Conservation (phyloP, 441 rosid genomes). For the Lepidium campestre region DNA sequence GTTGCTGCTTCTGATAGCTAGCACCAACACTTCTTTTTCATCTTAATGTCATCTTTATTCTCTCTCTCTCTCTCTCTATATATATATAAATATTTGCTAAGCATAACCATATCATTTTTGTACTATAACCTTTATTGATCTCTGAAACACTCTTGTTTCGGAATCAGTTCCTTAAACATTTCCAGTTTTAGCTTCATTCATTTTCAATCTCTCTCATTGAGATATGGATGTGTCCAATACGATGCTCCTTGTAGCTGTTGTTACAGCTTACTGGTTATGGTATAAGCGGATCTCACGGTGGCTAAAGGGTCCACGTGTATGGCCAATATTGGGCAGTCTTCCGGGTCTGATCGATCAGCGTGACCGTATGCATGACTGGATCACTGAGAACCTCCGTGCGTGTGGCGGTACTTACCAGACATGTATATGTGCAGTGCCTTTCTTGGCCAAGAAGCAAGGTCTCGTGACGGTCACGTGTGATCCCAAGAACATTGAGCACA, state of each 20-base stretch:
- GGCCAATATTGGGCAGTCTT: conserved; percentile 89
- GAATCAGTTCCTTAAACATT: neutral
- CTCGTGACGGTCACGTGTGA: conserved; percentile 98
- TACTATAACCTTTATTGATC: neutral
- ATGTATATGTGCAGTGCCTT: conserved; percentile 85
- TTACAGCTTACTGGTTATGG: conserved; percentile 75
- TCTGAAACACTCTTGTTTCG: conserved; percentile 2
- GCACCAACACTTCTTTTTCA: conserved; percentile 9
- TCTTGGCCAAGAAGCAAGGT: conserved; percentile 78
- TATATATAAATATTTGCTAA: neutral
- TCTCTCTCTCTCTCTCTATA: conserved; percentile 3
- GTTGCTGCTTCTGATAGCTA: conserved; percentile 21
- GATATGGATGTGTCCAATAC: conserved; percentile 58
- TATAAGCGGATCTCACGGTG: conserved; percentile 71
- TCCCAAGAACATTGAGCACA: conserved; percentile 80
- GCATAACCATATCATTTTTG: neutral
- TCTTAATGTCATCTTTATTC: neutral
- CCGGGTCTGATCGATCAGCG: conserved; percentile 84
- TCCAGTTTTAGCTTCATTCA: neutral
- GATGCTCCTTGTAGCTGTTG: conserved; percentile 49
- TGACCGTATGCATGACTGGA: conserved; percentile 97
- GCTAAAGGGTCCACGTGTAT: conserved; percentile 80
- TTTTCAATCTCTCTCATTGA: neutral
- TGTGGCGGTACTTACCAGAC: conserved; percentile 97
- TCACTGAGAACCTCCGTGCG: conserved; percentile 86